A percentile compares a stretch with the other conserved stretches of the same genome.
Evolutionary conservation across 805 yeast species (phyloP).

Genomic region (Spathaspora sp.): DNA sequence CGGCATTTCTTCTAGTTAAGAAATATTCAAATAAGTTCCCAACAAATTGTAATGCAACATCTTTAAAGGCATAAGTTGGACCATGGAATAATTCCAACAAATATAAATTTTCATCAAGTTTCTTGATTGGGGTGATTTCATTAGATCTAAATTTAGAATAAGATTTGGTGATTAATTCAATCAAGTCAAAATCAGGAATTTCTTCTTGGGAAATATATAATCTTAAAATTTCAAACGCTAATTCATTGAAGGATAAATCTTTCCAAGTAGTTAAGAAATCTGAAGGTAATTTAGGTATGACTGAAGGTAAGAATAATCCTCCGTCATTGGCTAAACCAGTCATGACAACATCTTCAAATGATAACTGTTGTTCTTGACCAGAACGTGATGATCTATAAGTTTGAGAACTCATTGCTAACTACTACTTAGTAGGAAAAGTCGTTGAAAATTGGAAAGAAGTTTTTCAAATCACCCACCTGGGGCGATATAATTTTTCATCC

Average conservation of each 20-base stretch:
- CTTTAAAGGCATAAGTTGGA: constrained; percentile 98
- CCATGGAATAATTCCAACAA: constrained; percentile 95
- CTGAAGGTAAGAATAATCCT: constrained; percentile 87
- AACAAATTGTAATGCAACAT: constrained; percentile 96
- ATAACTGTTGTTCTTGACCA: constrained; percentile 39
- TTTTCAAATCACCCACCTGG: neutral
- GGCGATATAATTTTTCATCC: neutral
- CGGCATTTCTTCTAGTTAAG: constrained; percentile 67
- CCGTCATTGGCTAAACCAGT: constrained; percentile 96
- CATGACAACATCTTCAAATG: constrained; percentile 80
- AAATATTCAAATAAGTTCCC: constrained; percentile 96
- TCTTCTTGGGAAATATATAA: constrained; percentile 71
- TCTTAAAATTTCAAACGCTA: constrained; percentile 84
- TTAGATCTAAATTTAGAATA: constrained; percentile 87
- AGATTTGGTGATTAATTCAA: constrained; percentile 59
- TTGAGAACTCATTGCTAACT: constrained; percentile 35
- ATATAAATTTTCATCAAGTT: constrained; percentile 62
- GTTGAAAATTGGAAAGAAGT: neutral
- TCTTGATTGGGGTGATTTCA: constrained; percentile 82
- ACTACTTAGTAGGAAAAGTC: neutral
- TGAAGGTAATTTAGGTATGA: constrained; percentile 63
- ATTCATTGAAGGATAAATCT: constrained; percentile 71
- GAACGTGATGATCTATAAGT: constrained; percentile 81
- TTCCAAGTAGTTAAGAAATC: constrained; percentile 66
- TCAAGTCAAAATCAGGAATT: constrained; percentile 68